phyloP scores from a whole-genome alignment of 441 rosid species.

The Erodium texanum region DNA sequence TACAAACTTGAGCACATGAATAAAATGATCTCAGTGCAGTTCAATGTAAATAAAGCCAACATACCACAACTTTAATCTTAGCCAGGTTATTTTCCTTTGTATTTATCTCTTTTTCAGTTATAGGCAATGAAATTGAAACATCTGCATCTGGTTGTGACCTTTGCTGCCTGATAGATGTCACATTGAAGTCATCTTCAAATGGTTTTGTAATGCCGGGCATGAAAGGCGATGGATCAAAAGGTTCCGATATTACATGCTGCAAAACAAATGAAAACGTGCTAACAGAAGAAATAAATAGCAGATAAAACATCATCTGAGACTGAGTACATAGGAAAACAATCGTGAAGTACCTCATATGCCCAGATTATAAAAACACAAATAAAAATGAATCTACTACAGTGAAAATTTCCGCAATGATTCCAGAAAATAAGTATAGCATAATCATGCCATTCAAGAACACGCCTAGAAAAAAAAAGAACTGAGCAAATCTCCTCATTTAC shows the following conservation, averaged over 20 bases:
- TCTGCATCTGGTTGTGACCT: constrained; percentile 53
- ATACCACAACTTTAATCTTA: constrained; percentile 95
- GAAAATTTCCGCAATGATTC: neutral
- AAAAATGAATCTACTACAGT: neutral
- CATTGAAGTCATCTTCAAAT: constrained; percentile 55
- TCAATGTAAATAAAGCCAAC: constrained; percentile 22
- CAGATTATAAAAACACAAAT: neutral
- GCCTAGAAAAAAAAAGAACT: neutral
- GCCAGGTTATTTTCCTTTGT: constrained; percentile 75
- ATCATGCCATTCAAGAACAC: neutral
- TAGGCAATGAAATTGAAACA: constrained; percentile 31
- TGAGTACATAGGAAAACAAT: neutral
- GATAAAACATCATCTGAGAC: neutral
- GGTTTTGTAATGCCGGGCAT: constrained; percentile 58
- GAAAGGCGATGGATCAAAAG: constrained; percentile 89
- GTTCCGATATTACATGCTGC: constrained; percentile 88
- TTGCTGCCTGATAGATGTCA: constrained; percentile 37
- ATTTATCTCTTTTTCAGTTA: constrained; percentile 58
- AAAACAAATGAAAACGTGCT: constrained; percentile 24
- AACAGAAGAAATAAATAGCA: constrained; percentile 3
- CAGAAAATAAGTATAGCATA: neutral
- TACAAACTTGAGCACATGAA: neutral
- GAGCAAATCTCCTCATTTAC: neutral
- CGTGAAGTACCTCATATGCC: neutral
- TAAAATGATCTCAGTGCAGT: neutral